Evolutionary conservation across 1,139 yeast species (phyloP).

Genomic region (Taphrina betulina): DNA sequence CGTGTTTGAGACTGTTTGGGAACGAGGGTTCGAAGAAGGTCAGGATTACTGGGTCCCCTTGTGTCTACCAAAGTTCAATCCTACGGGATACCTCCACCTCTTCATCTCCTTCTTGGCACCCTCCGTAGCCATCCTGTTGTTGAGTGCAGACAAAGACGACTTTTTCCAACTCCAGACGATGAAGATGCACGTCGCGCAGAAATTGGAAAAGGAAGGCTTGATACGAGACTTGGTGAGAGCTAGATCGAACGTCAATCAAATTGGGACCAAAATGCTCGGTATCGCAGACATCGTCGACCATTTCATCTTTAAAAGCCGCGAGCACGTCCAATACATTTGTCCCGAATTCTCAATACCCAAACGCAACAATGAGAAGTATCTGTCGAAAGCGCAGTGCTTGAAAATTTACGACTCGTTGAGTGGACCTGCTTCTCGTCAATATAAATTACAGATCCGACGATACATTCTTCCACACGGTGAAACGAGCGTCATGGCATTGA

Average conservation of each 20-base stretch:
- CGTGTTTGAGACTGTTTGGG: constrained; percentile 61
- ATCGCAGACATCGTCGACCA: constrained; percentile 69
- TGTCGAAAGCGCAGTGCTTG: constrained; percentile 2
- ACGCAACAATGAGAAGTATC: neutral
- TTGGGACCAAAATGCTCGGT: constrained; percentile 52
- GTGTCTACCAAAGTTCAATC: constrained; percentile 85
- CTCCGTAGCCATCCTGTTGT: constrained; percentile 62
- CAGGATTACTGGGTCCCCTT: constrained; percentile 89
- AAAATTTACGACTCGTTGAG: constrained; percentile 7
- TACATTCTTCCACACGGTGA: constrained; percentile 2
- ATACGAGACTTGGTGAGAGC: constrained; percentile 44
- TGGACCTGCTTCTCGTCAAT: neutral
- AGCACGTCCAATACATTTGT: constrained; percentile 59
- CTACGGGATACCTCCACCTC: constrained; percentile 80
- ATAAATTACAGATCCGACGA: constrained; percentile 20
- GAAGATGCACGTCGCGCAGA: constrained; percentile 54
- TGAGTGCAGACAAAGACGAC: constrained; percentile 79
- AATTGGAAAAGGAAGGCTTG: constrained; percentile 46
- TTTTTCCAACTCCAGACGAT: constrained; percentile 71
- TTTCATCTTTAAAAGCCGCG: constrained; percentile 72
- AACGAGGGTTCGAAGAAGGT: constrained; percentile 52
- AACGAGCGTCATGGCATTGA: constrained; percentile 5
- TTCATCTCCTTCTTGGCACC: constrained; percentile 62
- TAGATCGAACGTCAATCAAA: constrained; percentile 48
- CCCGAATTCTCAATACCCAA: constrained; percentile 42